phyloP scores from a whole-genome alignment of 495 filamentous ascomycete species.

The Usnea hakonensis region DNA sequence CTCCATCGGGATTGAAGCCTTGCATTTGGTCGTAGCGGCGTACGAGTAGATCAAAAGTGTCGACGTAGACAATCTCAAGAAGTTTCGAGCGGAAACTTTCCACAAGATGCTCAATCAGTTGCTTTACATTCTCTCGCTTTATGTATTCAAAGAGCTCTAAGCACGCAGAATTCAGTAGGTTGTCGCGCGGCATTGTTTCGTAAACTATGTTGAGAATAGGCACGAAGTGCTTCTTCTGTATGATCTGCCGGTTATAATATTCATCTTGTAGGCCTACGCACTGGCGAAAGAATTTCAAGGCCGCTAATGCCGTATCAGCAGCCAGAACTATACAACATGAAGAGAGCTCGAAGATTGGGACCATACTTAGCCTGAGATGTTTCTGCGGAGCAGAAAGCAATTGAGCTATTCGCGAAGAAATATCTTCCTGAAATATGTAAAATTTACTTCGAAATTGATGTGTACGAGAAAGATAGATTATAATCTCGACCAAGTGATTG shows the following conservation, averaged over 20 bases:
- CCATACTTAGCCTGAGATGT: constrained; percentile 80
- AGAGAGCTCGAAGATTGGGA: constrained; percentile 18
- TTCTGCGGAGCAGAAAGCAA: constrained; percentile 82
- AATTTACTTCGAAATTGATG: constrained; percentile 80
- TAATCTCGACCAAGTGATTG: constrained; percentile 84
- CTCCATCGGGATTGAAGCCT: constrained; percentile 54
- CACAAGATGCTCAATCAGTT: constrained; percentile 74
- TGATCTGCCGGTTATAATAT: constrained; percentile 83
- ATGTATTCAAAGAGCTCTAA: constrained; percentile 92
- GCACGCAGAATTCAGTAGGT: constrained; percentile 91
- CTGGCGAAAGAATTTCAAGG: constrained; percentile 90
- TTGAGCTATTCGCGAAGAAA: constrained; percentile 74
- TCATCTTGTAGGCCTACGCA: constrained; percentile 83
- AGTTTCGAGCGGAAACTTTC: constrained; percentile 83
- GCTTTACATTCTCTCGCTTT: constrained; percentile 74
- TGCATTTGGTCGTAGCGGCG: constrained; percentile 72
- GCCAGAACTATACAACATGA: neutral
- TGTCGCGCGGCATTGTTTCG: constrained; percentile 91
- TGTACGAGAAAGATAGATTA: constrained; percentile 89
- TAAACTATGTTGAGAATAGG: constrained; percentile 83
- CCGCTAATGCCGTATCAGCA: constrained; percentile 45
- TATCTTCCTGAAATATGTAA: constrained; percentile 73
- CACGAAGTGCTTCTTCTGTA: constrained; percentile 73
- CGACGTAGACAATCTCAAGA: constrained; percentile 70
- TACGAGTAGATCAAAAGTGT: constrained; percentile 73